A percentile compares a stretch with the other conserved stretches of the same genome.
Conservation (phyloP, 164 flowering plant species). For the Aristolochia contorta region DNA sequence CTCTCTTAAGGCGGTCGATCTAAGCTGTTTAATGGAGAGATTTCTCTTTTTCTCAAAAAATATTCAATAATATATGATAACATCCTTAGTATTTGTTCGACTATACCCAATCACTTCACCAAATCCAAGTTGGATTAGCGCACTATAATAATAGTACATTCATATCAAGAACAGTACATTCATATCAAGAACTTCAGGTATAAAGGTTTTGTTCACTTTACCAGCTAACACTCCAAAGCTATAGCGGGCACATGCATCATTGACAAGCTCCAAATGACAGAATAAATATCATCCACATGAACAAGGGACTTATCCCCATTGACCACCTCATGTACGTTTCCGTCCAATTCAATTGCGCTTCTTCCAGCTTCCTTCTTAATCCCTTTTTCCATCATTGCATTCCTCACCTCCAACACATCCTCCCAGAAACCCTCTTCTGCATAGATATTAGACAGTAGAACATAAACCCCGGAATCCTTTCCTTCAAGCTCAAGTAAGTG, state of each 20-base stretch:
- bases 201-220: no score
- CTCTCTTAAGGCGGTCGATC: no score
- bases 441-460: slow-evolving; percentile 30
- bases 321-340: slow-evolving; percentile 19
- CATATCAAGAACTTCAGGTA: no score
- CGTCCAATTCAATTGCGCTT: slow-evolving; percentile 26
- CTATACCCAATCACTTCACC: no score
- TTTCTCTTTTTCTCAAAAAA: no score
- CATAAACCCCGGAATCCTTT: slow-evolving; percentile 29
- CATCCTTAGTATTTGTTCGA: no score
- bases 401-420: slow-evolving; percentile 15
- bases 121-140: no score
- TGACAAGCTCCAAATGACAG: slow-evolving; percentile 17
- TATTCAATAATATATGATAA: no score
- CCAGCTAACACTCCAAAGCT: no score
- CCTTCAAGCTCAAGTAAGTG: slow-evolving; percentile 22
- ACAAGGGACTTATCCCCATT: slow-evolving; percentile 16
- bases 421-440: slow-evolving; percentile 27
- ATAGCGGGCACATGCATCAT: background rate
- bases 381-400: slow-evolving; percentile 17
- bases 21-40: no score
- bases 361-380: slow-evolving; percentile 23
- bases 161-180: no score
- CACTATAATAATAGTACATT: no score
- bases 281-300: slow-evolving; percentile 9